Conservation (phyloP, 768 basidiomycete genomes). For the Rhodotorula kratochvilovae region DNA sequence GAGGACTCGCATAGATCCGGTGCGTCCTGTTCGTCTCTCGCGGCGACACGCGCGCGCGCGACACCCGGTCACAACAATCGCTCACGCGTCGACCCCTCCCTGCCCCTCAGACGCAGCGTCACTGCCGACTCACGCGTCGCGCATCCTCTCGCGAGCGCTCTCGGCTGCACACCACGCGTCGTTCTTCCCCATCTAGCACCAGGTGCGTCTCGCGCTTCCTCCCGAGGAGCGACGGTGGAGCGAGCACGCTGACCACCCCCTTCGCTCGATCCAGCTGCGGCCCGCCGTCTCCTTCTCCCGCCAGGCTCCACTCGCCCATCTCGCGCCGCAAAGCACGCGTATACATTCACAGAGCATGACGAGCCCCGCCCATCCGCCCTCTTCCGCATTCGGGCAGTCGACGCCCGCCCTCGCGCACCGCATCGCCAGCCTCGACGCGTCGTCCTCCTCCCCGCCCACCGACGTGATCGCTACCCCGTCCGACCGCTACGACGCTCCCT, state of each 20-base stretch:
- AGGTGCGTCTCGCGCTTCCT: background rate
- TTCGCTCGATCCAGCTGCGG: background rate
- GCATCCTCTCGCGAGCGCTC: too few relatives aligned
- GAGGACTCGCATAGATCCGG: background rate
- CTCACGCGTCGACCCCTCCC: background rate
- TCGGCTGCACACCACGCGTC: too few relatives aligned
- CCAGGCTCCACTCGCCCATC: background rate
- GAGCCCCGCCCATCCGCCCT: background rate
- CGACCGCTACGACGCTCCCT: constrained; percentile 15
- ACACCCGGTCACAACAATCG: background rate
- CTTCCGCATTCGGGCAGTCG: constrained; percentile 19
- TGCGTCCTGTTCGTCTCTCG: background rate
- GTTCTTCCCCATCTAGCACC: background rate
- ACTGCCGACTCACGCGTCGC: too few relatives aligned
- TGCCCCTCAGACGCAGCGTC: too few relatives aligned
- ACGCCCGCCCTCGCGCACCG: constrained; percentile 28
- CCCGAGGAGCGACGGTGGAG: too few relatives aligned
- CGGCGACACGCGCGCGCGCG: too few relatives aligned
- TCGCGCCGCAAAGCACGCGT: background rate
- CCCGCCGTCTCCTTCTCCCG: background rate
- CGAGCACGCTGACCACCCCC: background rate
- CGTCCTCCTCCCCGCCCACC: constrained; percentile 30
- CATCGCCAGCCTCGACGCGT: constrained; percentile 12
- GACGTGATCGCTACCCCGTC: constrained; percentile 31
- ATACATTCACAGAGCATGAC: background rate